These are phyloP conservation scores for Leersia perrieri DNA, from an alignment of 176 grass and related monocot genomes.

Conservation along the genomic window DNA sequence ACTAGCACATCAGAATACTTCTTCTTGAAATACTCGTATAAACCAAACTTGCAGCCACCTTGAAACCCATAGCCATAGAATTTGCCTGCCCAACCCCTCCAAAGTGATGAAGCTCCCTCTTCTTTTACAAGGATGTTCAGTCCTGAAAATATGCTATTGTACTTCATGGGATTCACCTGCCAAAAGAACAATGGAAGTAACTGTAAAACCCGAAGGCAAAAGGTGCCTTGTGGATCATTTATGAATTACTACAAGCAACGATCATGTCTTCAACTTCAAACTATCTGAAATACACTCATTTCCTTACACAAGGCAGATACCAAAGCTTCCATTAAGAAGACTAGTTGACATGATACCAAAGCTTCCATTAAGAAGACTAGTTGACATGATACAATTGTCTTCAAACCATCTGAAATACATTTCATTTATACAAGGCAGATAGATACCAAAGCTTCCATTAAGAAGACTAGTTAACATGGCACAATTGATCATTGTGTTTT, in stretches of 20 bases:
- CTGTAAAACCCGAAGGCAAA: background rate
- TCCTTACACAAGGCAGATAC: too few species aligned
- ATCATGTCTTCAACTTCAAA: background rate
- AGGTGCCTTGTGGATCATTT: background rate
- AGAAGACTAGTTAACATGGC: background rate
- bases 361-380: too few species aligned
- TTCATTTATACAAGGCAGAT: background rate
- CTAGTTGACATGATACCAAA: too few species aligned
- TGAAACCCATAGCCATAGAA: constrained; percentile 87
- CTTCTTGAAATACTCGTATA: constrained; percentile 98
- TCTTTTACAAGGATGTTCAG: constrained; percentile 76
- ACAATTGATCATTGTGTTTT: background rate
- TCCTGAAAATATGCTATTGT: constrained; percentile 72
- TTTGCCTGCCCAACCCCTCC: constrained; percentile 88
- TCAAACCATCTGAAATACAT: background rate
- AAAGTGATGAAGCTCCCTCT: constrained; percentile 81
- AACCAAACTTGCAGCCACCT: constrained; percentile 88
- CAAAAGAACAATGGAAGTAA: constrained; percentile 6
- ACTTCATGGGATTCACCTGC: constrained; percentile 91
- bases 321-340: too few species aligned
- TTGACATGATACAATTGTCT: too few species aligned
- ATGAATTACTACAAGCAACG: background rate
- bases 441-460: background rate
- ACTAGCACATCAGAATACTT: constrained; percentile 68
- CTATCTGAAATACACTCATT: too few species aligned